Conservation (phyloP, 2,329 filamentous ascomycete genomes). For the Exophiala oligosperma region DNA sequence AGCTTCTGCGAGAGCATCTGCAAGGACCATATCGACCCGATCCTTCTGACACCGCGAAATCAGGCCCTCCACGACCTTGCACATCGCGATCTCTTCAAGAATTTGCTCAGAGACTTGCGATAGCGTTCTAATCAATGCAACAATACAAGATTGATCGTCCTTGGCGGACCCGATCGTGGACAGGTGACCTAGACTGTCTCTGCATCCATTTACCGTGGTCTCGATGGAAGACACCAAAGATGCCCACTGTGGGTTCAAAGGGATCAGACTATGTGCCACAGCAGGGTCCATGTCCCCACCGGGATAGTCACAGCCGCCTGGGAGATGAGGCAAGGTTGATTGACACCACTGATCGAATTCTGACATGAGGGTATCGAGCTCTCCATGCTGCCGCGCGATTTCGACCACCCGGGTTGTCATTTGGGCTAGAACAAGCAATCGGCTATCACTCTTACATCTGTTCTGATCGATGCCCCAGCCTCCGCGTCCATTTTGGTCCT, state of each 20-base stretch:
- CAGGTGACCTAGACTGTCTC: constrained; percentile 11
- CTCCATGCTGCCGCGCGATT: constrained; percentile 6
- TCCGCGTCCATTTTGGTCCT: not conserved
- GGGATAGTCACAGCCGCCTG: too few relatives aligned
- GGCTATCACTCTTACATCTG: not conserved
- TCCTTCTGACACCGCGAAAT: constrained; percentile 14
- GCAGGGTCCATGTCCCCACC: too few relatives aligned
- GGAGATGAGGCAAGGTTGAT: not conserved
- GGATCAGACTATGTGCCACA: not conserved
- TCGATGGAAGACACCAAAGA: constrained; percentile 8
- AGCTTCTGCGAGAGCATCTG: constrained; percentile 11
- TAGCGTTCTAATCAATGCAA: constrained; percentile 17
- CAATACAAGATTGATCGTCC: constrained; percentile 9
- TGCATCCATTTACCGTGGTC: constrained; percentile 7
- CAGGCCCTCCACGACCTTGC: constrained; percentile 15
- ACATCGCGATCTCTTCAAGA: constrained; percentile 19
- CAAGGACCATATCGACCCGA: constrained; percentile 10
- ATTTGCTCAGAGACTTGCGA: constrained; percentile 7
- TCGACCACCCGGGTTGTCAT: constrained; percentile 9
- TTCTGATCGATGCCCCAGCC: not conserved
- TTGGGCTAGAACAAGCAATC: constrained; percentile 14
- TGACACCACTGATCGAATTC: constrained; percentile 17
- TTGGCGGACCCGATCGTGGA: not conserved
- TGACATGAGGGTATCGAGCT: constrained; percentile 7
- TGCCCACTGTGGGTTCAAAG: constrained; percentile 13